Evolutionary conservation across 2,329 filamentous ascomycete genomes (phyloP), one percentile per base, ranked within the genome.

Genomic region (Sporothrix pseudoabietina): DNA sequence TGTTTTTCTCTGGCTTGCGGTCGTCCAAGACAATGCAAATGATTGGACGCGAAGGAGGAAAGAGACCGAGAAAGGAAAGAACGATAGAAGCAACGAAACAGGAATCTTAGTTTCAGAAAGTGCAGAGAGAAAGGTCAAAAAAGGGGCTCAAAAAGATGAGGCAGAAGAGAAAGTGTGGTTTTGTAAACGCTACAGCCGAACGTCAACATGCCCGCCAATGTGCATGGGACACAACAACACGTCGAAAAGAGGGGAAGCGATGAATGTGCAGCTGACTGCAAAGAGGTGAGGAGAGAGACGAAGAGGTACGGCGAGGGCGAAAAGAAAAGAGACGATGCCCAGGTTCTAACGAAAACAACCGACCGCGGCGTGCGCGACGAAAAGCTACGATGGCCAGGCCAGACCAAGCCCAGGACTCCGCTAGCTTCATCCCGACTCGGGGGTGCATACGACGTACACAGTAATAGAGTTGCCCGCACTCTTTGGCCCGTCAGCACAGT

Each of bases 341-440:
- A 39, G 35, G 54, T 47, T 71, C 35, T 59, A 52, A 52, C 63
- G 63, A 49, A n/a, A 69, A 69, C 16, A 19, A 35, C 16, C 22
- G 54, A 61, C 69, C 26, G 54, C 54, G 22, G 54, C 68, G 68
- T 57, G 41, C 68, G 68, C 49, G 35, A 44, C 12, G 32, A 59
- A 44, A 57, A 44, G 10, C 39, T 55, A 35, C 26, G 69, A 71
- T 61, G 39, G 55, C 39, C 69, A 61, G 69, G 47, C n/a, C 22
- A 47, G n/a, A 3, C 69, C 35, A 44, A 4, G 54, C 68, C 68
- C 19, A 35, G 66, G 68, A 8, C 52, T 49, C 41, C n/a, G 52
- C 69, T 59, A 49, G 69, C 66, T 69, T 69, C 49, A 47, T 22
- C 47, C 66, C 65, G 44, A 68, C 26, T 68, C 65, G 65, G 41